Percentiles rank a stretch among this genome's conserved stretches.
Evolutionary conservation across 2,329 filamentous ascomycete species (phyloP).

Genomic region (Phaeosphaeria sp.): DNA sequence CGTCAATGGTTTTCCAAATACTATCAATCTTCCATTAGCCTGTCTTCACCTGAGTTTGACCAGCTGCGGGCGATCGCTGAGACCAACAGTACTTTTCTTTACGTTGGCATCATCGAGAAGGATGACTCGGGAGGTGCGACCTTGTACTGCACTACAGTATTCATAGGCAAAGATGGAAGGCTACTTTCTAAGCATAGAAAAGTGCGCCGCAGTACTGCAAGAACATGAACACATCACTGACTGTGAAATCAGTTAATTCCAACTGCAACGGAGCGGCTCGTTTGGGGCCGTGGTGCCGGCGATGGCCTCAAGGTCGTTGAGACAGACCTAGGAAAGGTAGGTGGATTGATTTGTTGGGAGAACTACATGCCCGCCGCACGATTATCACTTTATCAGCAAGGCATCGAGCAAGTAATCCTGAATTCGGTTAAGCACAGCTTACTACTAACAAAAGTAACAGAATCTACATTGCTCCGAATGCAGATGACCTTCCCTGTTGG

Average conservation of each 20-base stretch:
- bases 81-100: conserved; percentile 44
- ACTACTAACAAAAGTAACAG: conserved; percentile 9
- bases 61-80: conserved; percentile 43
- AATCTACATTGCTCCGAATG: conserved; percentile 37
- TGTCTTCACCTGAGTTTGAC: conserved; percentile 49
- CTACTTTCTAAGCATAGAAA: conserved; percentile 50
- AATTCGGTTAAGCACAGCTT: background rate
- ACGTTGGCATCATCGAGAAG: conserved; percentile 52
- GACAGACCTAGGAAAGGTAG: conserved; percentile 51
- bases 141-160: conserved; percentile 50
- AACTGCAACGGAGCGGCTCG: conserved; percentile 50
- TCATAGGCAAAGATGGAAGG: conserved; percentile 47
- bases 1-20: conserved; percentile 53
- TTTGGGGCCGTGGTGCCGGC: conserved; percentile 51
- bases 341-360: conserved; percentile 54
- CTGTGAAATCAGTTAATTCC: conserved; percentile 43
- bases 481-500: conserved; percentile 42
- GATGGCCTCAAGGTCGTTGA: conserved; percentile 50
- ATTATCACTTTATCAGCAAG: conserved; percentile 52
- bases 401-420: conserved; percentile 44
- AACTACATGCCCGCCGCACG: conserved; percentile 55
- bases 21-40: conserved; percentile 48
- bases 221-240: background rate
- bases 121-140: conserved; percentile 43
- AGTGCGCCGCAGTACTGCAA: conserved; percentile 22